phyloP scores from a whole-genome alignment of 495 filamentous ascomycete species.

The Trypethelium eluteriae region DNA sequence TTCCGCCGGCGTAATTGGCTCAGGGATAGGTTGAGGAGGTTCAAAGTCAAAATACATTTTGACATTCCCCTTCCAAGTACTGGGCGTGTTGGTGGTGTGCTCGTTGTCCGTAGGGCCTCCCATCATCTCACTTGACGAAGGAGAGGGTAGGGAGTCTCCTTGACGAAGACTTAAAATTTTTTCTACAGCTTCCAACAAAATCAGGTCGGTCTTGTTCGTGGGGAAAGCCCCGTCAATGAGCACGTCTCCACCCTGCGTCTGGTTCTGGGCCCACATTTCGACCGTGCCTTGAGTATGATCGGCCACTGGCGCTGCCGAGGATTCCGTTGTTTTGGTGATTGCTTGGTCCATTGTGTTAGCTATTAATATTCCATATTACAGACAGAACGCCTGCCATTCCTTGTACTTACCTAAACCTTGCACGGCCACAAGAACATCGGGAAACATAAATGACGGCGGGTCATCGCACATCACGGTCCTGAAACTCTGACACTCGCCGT shows the following conservation, averaged over 20 bases:
- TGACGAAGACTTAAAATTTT: not conserved
- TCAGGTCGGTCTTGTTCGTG: not conserved
- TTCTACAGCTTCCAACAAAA: conserved; percentile 1
- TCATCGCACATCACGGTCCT: not conserved
- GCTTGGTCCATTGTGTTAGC: not conserved
- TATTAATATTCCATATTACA: not conserved
- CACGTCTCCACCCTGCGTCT: not conserved
- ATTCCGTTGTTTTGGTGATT: not conserved
- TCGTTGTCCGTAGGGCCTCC: not conserved
- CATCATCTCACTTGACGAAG: not conserved
- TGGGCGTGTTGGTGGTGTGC: not conserved
- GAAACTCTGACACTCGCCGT: not conserved
- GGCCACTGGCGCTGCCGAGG: not conserved
- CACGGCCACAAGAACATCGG: not conserved
- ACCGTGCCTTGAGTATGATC: not conserved
- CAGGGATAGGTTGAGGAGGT: not conserved
- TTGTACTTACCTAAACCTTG: not conserved
- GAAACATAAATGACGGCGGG: not conserved
- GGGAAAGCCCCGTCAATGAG: not conserved
- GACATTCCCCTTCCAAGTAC: not conserved
- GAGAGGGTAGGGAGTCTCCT: not conserved
- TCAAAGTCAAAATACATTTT: not conserved
- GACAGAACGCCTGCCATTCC: not conserved
- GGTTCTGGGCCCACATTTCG: not conserved
- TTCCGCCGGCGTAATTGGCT: conserved; percentile 1